phyloP scores from a whole-genome alignment of 192 early-diverging fungal genomes.

The Backusella australiensis region DNA sequence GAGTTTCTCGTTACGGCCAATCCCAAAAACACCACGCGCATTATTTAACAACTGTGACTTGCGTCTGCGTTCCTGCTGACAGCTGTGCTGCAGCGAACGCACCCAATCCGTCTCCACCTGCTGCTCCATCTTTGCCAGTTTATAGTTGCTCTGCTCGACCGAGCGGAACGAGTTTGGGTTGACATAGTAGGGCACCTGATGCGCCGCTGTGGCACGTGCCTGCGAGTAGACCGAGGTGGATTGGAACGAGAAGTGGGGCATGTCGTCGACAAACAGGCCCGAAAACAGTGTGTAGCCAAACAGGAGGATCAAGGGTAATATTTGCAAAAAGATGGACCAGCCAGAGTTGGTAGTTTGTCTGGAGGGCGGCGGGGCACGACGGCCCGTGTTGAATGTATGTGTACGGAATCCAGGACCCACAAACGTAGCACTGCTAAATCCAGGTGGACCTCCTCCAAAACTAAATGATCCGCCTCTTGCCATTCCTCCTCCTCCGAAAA shows the following conservation, averaged over 20 bases:
- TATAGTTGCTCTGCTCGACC: conserved; percentile 39
- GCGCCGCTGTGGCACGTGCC: conserved; percentile 52
- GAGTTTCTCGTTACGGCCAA: conserved; percentile 57
- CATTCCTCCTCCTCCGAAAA: conserved; percentile 72
- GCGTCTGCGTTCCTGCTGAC: conserved; percentile 62
- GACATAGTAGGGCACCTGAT: conserved; percentile 80
- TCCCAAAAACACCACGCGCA: conserved; percentile 64
- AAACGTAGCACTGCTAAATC: conserved; percentile 47
- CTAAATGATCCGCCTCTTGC: conserved; percentile 47
- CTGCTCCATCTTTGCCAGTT: conserved; percentile 66
- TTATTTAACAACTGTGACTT: conserved; percentile 51
- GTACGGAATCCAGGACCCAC: conserved; percentile 62
- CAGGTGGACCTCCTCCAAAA: conserved; percentile 28
- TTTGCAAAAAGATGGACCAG: conserved; percentile 59
- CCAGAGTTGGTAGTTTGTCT: conserved; percentile 39
- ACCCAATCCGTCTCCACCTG: conserved; percentile 71
- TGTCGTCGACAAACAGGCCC: conserved; percentile 47
- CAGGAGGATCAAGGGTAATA: conserved; percentile 77
- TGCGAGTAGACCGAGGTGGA: conserved; percentile 46
- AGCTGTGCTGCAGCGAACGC: conserved; percentile 59
- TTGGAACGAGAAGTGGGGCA: conserved; percentile 67
- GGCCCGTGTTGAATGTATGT: conserved; percentile 33
- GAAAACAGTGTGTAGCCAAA: conserved; percentile 75
- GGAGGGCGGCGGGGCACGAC: conserved; percentile 43
- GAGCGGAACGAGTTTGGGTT: conserved; percentile 48